These are phyloP conservation scores for Xylaria sp. DNA, from an alignment of 495 filamentous ascomycete species.

Conservation along the genomic window DNA sequence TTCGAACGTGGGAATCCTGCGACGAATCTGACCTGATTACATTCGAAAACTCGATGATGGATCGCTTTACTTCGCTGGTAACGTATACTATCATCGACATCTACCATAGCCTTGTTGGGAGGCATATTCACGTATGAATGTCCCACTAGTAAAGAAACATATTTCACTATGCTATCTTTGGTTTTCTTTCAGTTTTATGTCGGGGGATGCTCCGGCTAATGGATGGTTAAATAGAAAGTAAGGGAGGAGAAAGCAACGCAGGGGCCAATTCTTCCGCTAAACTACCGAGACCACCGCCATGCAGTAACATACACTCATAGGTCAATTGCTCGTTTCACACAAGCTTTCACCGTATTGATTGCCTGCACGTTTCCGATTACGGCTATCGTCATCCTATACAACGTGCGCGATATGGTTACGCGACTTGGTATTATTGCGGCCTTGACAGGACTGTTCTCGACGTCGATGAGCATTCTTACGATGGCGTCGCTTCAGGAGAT, in stretches of 20 bases:
- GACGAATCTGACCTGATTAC: slow-evolving; percentile 2
- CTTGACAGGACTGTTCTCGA: slow-evolving; percentile 12
- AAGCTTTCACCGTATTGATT: slow-evolving; percentile 11
- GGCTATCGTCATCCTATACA: slow-evolving; percentile 15
- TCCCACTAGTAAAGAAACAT: not conserved
- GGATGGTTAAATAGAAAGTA: not conserved
- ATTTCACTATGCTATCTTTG: not conserved
- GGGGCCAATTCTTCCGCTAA: not conserved
- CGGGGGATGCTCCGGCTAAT: not conserved
- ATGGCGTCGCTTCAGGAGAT: slow-evolving; percentile 18
- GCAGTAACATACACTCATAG: slow-evolving; percentile 17
- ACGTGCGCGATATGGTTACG: slow-evolving; percentile 2
- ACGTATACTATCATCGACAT: slow-evolving; percentile 21
- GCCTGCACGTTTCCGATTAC: slow-evolving; percentile 10
- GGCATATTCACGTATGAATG: slow-evolving; percentile 16
- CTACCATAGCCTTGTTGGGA: slow-evolving; percentile 13
- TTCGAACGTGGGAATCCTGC: not conserved
- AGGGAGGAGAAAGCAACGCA: not conserved
- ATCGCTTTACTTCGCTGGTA: slow-evolving; percentile 11
- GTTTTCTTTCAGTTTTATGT: not conserved
- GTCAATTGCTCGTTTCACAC: slow-evolving; percentile 11
- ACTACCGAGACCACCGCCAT: slow-evolving; percentile 10
- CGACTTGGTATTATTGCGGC: slow-evolving; percentile 5
- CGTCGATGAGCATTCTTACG: slow-evolving; percentile 11
- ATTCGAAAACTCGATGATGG: slow-evolving; percentile 21